Conservation (phyloP, 202 grass and related monocot genomes). For the Carex arenaria region DNA sequence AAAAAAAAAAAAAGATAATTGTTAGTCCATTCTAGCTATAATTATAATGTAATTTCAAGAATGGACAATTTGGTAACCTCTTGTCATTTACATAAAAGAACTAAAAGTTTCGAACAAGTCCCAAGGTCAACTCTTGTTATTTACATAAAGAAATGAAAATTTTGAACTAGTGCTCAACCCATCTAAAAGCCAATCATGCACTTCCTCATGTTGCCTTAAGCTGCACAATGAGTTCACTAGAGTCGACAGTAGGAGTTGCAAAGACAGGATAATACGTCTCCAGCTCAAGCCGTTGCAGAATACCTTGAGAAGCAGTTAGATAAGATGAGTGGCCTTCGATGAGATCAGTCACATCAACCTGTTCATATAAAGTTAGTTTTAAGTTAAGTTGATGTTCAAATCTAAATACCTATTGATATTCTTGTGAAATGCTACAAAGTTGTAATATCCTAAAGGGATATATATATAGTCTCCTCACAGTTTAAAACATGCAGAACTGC, state of each 20-base stretch:
- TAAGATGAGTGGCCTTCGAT: constrained; percentile 85
- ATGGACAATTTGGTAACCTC: neutral
- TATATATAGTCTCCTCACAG: neutral
- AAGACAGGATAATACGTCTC: constrained; percentile 84
- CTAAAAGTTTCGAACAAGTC: neutral
- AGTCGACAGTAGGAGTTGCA: neutral
- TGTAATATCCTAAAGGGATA: constrained; percentile 7
- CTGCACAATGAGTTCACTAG: neutral
- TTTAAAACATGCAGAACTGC: neutral
- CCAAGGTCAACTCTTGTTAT: neutral
- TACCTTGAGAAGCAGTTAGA: constrained; percentile 38
- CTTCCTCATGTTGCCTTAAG: neutral
- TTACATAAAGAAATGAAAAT: neutral
- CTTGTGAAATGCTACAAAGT: neutral
- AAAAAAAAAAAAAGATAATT: no score
- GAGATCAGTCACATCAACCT: constrained; percentile 77
- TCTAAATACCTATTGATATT: neutral
- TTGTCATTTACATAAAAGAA: neutral
- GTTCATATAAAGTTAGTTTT: constrained; percentile 20
- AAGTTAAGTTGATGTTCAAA: neutral
- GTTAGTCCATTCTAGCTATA: neutral
- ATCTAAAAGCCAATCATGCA: neutral
- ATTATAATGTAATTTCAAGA: neutral
- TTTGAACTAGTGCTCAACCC: neutral
- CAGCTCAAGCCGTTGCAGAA: constrained; percentile 72